Evolutionary conservation across 1,284 basidiomycete genomes (phyloP), one percentile per base, ranked within the genome.

Genomic region (Pyrrhoderma lamaoense): DNA sequence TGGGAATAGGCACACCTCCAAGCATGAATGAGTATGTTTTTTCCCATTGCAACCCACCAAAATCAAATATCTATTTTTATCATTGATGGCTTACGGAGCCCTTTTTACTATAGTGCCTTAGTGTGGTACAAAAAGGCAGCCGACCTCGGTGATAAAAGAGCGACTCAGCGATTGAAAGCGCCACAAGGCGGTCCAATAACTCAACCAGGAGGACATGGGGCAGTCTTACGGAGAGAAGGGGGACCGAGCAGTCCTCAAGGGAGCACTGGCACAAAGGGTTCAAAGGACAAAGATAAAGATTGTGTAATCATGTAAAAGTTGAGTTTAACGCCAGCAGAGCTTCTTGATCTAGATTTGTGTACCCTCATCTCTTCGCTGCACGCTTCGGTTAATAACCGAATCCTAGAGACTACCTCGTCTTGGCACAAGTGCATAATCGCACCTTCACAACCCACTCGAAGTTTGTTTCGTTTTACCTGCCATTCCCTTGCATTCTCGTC

Each of bases 141-240:
- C 3, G 92, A 95, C n/a, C 81, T 85, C 34, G 94, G 95, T 40
- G 95, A 99, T 71, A 95, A 93, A 66, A 89, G 95, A 53, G 93
- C 95, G 0, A 72, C 77, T 13, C 89, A 94, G 63, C 82, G 96
- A 44, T 70, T 99, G n/a, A 83, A 79, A 65, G 78, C 77, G 13
- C 71, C 74, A n/a, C 70, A 74, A 46, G 74, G 67, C 42, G 75
- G 75, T 34, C 79, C 79, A 2, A 47, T 57, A 18, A 51, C 51
- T 7, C 55, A 53, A 37, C 57, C 57, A 11, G 57, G 57, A 16
- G 57, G 55, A 18, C 52, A 53, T 35, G 58, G 53, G 14, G 53
- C 57, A 18, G 49, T 60, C 13, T 47, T 60, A 13, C 57, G 60
- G 46, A 60, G 65, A 36, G 61, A 62, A 45, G 27, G 27, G 11